phyloP scores from a whole-genome alignment of 495 filamentous ascomycete genomes.

The Aspergillus incahuasiensis region DNA sequence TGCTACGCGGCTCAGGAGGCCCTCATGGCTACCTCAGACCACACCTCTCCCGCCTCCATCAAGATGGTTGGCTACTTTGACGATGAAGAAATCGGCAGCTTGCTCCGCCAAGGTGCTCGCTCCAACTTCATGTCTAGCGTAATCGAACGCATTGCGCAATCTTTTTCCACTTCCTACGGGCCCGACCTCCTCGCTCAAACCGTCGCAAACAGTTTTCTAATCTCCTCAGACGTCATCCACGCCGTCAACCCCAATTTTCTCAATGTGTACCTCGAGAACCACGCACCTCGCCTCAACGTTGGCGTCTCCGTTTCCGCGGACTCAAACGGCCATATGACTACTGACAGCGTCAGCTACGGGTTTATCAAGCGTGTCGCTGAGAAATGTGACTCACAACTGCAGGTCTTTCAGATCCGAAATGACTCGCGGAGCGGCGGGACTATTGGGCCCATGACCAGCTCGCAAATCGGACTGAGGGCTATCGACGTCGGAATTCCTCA shows the following conservation, averaged over 20 bases:
- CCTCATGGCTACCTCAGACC: constrained; percentile 62
- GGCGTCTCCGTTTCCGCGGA: constrained; percentile 83
- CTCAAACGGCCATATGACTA: constrained; percentile 89
- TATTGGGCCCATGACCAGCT: constrained; percentile 87
- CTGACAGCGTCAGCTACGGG: constrained; percentile 73
- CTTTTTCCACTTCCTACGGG: constrained; percentile 53
- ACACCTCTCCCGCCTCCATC: constrained; percentile 53
- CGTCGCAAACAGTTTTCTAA: constrained; percentile 87
- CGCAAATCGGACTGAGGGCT: constrained; percentile 74
- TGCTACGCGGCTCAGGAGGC: constrained; percentile 87
- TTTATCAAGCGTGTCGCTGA: constrained; percentile 71
- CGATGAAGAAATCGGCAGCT: constrained; percentile 90
- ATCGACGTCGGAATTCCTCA: constrained; percentile 91
- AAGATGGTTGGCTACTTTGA: constrained; percentile 90
- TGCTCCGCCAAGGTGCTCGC: constrained; percentile 82
- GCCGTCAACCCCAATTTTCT: constrained; percentile 94
- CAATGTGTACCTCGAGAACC: constrained; percentile 71
- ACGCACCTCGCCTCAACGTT: constrained; percentile 84
- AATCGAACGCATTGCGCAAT: constrained; percentile 75
- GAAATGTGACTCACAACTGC: constrained; percentile 62
- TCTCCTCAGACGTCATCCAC: constrained; percentile 91
- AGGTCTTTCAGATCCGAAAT: constrained; percentile 94
- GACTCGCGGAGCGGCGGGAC: constrained; percentile 85
- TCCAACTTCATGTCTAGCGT: constrained; percentile 79
- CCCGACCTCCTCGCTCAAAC: constrained; percentile 74